Conservation (phyloP, 768 basidiomycete species). For the Royoungia palumana region DNA sequence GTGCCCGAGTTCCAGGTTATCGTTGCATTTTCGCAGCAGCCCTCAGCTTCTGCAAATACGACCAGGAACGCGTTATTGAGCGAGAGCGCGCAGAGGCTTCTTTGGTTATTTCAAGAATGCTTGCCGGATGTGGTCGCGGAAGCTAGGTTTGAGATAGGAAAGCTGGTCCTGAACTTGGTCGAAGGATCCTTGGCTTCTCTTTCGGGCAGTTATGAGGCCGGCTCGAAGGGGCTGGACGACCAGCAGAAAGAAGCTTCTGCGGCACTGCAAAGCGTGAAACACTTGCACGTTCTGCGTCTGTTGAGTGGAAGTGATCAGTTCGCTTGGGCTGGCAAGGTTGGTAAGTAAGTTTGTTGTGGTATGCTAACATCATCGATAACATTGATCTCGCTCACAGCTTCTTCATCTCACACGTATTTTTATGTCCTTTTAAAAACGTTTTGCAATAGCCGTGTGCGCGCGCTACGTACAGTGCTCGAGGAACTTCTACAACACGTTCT, state of each 20-base stretch:
- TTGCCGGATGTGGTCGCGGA: constrained; percentile 74
- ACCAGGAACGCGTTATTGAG: constrained; percentile 60
- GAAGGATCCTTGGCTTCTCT: constrained; percentile 27
- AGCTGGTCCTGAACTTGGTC: constrained; percentile 55
- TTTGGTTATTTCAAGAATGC: constrained; percentile 82
- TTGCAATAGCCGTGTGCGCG: constrained; percentile 44
- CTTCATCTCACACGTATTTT: constrained; percentile 61
- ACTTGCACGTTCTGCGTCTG: constrained; percentile 74
- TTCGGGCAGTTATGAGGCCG: constrained; percentile 3
- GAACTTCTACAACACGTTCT: constrained; percentile 65
- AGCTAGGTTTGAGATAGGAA: constrained; percentile 82
- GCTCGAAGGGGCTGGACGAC: constrained; percentile 12
- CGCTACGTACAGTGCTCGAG: constrained; percentile 50
- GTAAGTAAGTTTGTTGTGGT: constrained; percentile 39
- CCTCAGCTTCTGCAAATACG: constrained; percentile 27
- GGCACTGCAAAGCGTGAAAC: constrained; percentile 52
- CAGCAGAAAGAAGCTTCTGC: constrained; percentile 12
- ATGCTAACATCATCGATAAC: constrained; percentile 2
- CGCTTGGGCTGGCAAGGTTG: constrained; percentile 69
- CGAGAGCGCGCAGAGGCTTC: constrained; percentile 75
- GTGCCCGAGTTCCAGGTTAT: constrained; percentile 88
- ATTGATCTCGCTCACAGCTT: constrained; percentile 26
- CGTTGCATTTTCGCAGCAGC: constrained; percentile 73
- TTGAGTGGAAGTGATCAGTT: constrained; percentile 80
- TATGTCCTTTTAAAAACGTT: constrained; percentile 69